Base-by-base conservation (phyloP, 106 monocot species). In the Dendrobium nobile region DNA sequence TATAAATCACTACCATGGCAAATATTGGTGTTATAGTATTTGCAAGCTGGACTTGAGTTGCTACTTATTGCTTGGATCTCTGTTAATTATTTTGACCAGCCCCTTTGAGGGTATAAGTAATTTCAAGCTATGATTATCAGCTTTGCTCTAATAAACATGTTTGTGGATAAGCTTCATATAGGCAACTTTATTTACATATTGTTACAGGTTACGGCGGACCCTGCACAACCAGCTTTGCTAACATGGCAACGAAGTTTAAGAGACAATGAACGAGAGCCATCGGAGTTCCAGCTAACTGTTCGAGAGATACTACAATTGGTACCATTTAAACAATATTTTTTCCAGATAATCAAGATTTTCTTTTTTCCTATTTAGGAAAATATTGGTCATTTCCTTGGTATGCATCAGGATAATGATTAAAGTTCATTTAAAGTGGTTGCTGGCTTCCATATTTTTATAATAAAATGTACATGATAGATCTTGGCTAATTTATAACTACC, bases 241-340 rank as follows among this genome's bases (percentile, higher is more conserved):
- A 85, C 91, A 43, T 91, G 91, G 91, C 41, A 85, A 42, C 77
- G 87, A 7, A 86, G 79, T 42, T 26, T 87, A 72, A 88, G 73
- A 31, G 41, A 82, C 67, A 67, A 83, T 45, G 87, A 77, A 13
- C 58, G 47, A 64, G 73, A 86, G 41, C 44, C 86, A 65, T 47
- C 81, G 78, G 40, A 77, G 3, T 89, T 91, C 79, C 85, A 72
- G 26, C 67, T 85, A 17, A 81, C 82, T 56, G 15, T 88, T 17
- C 28, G 78, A 72, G 91, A 91, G 79, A 87, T 41, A 68, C 17
- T 88, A 8, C 85, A 89, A 75, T 24, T 89, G 88, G 91, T 91
- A 83, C 58, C 11, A 13, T 31, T 75, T 44, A 27, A 72, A 80
- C 3, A 61, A 58, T 65, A 44, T 5, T 75, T 65, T 13, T 74